Evolutionary conservation across 2,329 filamentous ascomycete species (phyloP).

Genomic region (Fusarium nodosum): DNA sequence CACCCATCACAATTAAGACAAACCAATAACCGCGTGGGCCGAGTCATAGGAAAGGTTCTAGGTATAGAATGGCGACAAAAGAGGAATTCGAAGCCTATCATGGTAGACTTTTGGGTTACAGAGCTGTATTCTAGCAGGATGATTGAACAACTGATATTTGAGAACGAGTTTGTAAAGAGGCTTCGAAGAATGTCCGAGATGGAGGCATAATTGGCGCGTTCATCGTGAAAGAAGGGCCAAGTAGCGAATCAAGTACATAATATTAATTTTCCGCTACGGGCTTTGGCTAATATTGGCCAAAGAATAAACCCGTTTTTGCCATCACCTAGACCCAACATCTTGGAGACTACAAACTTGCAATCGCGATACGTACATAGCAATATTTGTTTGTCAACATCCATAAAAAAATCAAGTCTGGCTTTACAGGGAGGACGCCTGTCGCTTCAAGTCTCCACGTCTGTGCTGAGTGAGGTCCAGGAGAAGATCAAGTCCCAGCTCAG

Average conservation of each 20-base stretch:
- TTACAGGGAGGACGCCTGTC: background rate
- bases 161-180: background rate
- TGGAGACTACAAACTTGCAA: background rate
- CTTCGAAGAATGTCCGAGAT: fast-evolving
- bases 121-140: fast-evolving
- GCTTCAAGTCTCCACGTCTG: background rate
- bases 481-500: background rate
- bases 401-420: background rate
- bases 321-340: background rate
- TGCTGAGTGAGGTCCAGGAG: background rate
- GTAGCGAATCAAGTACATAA: background rate
- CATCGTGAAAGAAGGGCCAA: background rate
- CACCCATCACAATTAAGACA: background rate
- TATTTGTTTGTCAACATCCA: background rate
- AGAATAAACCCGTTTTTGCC: background rate
- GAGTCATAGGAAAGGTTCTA: background rate
- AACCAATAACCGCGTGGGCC: fast-evolving
- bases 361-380: background rate
- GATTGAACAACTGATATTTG: background rate
- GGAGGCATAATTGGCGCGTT: background rate
- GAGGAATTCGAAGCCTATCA: fast-evolving
- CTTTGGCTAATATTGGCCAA: background rate
- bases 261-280: background rate
- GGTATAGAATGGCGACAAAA: background rate
- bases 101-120: background rate